Evolutionary conservation across 2,329 filamentous ascomycete species (phyloP).

Genomic region (Didymella glomerata): DNA sequence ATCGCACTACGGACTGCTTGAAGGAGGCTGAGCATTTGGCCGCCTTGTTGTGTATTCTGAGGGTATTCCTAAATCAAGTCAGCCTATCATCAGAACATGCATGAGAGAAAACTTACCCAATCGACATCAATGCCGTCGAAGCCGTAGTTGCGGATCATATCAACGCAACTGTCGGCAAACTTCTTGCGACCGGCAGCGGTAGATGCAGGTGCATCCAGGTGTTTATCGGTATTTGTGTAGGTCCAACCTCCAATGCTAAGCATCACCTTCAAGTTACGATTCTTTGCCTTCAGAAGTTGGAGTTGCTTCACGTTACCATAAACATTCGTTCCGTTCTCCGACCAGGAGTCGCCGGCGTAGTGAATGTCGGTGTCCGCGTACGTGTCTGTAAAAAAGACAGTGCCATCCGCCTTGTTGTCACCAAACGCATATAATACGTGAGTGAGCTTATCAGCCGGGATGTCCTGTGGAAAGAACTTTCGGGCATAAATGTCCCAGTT

Average conservation of each 20-base stretch:
- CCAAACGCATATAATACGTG: conserved; percentile 93
- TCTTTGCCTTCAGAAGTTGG: conserved; percentile 75
- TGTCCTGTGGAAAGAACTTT: conserved; percentile 83
- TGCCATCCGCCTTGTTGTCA: conserved; percentile 82
- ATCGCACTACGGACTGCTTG: conserved; percentile 50
- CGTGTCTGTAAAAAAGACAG: conserved; percentile 59
- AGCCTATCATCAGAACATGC: background rate
- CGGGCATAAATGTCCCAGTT: conserved; percentile 88
- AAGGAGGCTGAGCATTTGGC: conserved; percentile 53
- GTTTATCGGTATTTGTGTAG: conserved; percentile 66
- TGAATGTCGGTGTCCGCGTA: conserved; percentile 65
- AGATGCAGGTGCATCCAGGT: conserved; percentile 75
- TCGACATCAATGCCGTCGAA: conserved; percentile 59
- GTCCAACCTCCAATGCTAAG: conserved; percentile 87
- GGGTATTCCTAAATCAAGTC: conserved; percentile 54
- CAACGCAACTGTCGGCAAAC: conserved; percentile 77
- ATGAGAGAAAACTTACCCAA: background rate
- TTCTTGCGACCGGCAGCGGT: conserved; percentile 67
- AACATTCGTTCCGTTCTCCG: conserved; percentile 71
- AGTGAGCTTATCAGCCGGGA: conserved; percentile 82
- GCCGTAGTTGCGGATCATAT: conserved; percentile 80
- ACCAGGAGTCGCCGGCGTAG: conserved; percentile 67
- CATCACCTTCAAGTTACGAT: conserved; percentile 80
- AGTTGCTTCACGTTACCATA: conserved; percentile 83
- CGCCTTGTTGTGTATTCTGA: conserved; percentile 50